A percentile compares a stretch with the other conserved stretches of the same genome.
These are phyloP conservation scores for Malania oleifera DNA, from an alignment of 164 flowering plant species.

Conservation along the genomic window DNA sequence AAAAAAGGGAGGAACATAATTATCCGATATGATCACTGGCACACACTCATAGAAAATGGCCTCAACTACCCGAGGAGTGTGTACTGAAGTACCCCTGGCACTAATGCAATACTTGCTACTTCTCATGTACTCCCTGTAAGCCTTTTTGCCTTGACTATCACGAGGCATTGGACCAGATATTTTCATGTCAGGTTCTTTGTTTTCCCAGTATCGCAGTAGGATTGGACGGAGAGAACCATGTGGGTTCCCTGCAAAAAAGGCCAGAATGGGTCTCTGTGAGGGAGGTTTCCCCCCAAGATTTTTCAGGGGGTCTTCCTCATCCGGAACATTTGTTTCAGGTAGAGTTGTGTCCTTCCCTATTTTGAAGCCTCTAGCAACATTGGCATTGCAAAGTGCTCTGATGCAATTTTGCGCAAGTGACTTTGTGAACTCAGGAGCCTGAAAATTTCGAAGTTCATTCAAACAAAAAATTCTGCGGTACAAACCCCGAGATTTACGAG, in stretches of 20 bases:
- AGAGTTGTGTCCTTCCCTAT: constrained; percentile 35
- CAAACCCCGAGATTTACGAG: too few relatives aligned
- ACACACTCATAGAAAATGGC: constrained; percentile 42
- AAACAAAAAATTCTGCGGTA: too few relatives aligned
- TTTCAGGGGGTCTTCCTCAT: constrained; percentile 15
- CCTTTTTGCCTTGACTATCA: constrained; percentile 22
- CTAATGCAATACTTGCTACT: constrained; percentile 45
- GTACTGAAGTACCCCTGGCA: constrained; percentile 41
- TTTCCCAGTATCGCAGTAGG: constrained; percentile 34
- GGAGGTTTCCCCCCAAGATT: constrained; percentile 37
- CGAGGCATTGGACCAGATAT: constrained; percentile 36
- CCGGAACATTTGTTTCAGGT: constrained; percentile 35
- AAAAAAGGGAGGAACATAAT: constrained; percentile 43
- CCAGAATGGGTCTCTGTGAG: constrained; percentile 26
- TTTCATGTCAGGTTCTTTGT: constrained; percentile 36
- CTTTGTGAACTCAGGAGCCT: constrained; percentile 31
- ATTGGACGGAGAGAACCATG: constrained; percentile 42
- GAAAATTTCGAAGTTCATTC: constrained; percentile 6
- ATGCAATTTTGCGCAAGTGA: constrained; percentile 24
- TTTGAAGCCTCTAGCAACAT: constrained; percentile 28
- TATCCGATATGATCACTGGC: constrained; percentile 44
- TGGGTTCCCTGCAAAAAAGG: constrained; percentile 42
- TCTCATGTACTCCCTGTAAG: constrained; percentile 40
- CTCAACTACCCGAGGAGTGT: constrained; percentile 40
- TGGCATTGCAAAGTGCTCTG: constrained; percentile 40